Percentiles rank a stretch among this genome's conserved stretches.
These are phyloP conservation scores for Penicillium concentricum DNA, from an alignment of 2,329 filamentous ascomycete genomes.

Conservation along the genomic window DNA sequence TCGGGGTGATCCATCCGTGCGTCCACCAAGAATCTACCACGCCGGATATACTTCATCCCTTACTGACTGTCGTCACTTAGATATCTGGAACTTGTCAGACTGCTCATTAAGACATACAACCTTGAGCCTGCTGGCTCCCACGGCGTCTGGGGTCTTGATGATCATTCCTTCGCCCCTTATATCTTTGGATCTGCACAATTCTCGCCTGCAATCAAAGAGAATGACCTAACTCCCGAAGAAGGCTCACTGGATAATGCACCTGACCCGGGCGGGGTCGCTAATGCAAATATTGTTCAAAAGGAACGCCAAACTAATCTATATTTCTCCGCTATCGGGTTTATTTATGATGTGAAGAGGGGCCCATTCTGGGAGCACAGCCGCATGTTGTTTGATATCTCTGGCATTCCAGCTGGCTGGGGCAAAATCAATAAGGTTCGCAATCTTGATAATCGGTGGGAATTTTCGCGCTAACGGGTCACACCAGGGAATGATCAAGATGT, in stretches of 20 bases:
- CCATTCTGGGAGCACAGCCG: slow-evolving; percentile 98
- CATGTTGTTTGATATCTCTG: slow-evolving; percentile 90
- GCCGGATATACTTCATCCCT: slow-evolving; percentile 2
- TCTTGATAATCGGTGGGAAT: neutral
- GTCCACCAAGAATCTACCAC: slow-evolving; percentile 35
- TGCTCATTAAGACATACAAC: slow-evolving; percentile 84
- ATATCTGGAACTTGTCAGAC: slow-evolving; percentile 77
- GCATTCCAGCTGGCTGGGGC: slow-evolving; percentile 89
- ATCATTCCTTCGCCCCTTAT: slow-evolving; percentile 91
- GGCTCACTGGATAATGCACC: slow-evolving; percentile 73
- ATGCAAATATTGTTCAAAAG: slow-evolving; percentile 61
- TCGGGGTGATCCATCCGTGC: slow-evolving; percentile 79
- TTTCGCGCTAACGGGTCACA: neutral
- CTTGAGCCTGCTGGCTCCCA: slow-evolving; percentile 95
- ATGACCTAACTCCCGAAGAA: slow-evolving; percentile 68
- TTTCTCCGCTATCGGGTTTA: slow-evolving; percentile 93
- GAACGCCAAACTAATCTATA: slow-evolving; percentile 76
- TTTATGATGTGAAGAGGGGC: slow-evolving; percentile 92
- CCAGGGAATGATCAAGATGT: slow-evolving; percentile 98
- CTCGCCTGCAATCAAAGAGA: slow-evolving; percentile 67
- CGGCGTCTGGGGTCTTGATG: slow-evolving; percentile 97
- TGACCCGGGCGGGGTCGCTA: slow-evolving; percentile 67
- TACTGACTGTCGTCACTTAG: slow-evolving; percentile 42
- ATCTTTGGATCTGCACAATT: slow-evolving; percentile 93
- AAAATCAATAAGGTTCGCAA: slow-evolving; percentile 81